Evolutionary conservation across 2,329 filamentous ascomycete species (phyloP).

Genomic region (Phaeophleospora eucalypticola): DNA sequence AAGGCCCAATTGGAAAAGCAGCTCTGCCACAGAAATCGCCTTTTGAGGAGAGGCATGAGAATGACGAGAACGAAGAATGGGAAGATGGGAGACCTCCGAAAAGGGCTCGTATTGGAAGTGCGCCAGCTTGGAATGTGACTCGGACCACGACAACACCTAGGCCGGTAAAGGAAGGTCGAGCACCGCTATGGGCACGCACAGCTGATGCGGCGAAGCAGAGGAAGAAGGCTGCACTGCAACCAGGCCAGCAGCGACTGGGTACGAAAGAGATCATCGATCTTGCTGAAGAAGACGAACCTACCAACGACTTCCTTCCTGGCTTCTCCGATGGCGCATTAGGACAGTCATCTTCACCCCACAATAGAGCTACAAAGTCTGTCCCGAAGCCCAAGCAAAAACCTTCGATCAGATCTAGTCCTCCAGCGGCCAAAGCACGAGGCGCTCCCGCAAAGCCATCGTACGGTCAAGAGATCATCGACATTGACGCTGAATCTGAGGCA

Average conservation of each 20-base stretch:
- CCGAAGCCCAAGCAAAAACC: background rate
- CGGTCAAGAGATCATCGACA: background rate
- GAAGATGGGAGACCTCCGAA: conserved; percentile 37
- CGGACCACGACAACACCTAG: conserved; percentile 12
- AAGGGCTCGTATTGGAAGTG: conserved; percentile 33
- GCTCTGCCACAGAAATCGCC: conserved; percentile 57
- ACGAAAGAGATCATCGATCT: conserved; percentile 34
- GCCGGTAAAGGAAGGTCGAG: conserved; percentile 11
- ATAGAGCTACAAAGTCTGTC: background rate
- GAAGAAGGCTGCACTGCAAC: conserved; percentile 14
- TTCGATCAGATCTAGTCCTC: conserved; percentile 31
- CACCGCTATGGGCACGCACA: conserved; percentile 26
- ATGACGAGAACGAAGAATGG: conserved; percentile 34
- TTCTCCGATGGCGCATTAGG: conserved; percentile 26
- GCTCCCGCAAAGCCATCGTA: background rate
- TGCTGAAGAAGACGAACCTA: conserved; percentile 32
- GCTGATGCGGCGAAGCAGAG: conserved; percentile 23
- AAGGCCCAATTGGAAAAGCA: conserved; percentile 60
- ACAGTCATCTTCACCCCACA: conserved; percentile 19
- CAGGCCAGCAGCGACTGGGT: conserved; percentile 21
- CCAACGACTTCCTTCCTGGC: conserved; percentile 23
- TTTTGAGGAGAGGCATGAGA: conserved; percentile 54
- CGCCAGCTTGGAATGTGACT: conserved; percentile 20
- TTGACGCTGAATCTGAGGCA: background rate
- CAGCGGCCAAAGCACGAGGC: conserved; percentile 27